Base-by-base conservation (phyloP, 352 stramenopile species). In the Phytophthora foliorum region DNA sequence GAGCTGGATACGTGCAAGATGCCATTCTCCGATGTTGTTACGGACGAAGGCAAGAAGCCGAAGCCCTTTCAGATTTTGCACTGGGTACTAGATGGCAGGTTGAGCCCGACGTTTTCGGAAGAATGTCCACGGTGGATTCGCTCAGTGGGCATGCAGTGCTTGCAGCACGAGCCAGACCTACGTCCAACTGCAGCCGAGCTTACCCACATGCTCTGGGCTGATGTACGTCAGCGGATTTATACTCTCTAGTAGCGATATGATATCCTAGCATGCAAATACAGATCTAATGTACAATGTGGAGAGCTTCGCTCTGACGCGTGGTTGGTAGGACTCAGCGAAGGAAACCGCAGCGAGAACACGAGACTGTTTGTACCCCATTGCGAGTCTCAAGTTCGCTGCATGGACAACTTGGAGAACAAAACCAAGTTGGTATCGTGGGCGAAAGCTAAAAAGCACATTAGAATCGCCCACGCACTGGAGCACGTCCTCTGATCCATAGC, bases 41-140 rank as follows among this genome's bases (percentile, higher is more conserved):
- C 69, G 14, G 34, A 36, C 2, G 58, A 73, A 31, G 65, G 65
- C 29, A 74, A 69, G 53, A 74, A 69, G 36, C 52, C 59, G 13
- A 74, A 69, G 22, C 52, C 66, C 17, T 75, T 83, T 56, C 77
- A 86, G 57, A 73, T 84, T 19, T 67, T 86, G 34, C 72, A 76
- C 42, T 71, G 63, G 50, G 70, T 86, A 38, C 76, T 86, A 36
- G 69, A 72, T 13, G 78, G 77, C 10, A 69, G 32, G 5, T 57
- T 89, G 49, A 69, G 75, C n/a, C 80, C 80, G 24, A 58, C 34
- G 1, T 89, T 89, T 51, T 75, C 42, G 2, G 55, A 65, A 5
- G 32, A 71, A 2, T 92, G 82, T 55, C 82, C 84, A 17, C 31
- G 46, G 2, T 66, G 55, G n/a, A 80, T 88, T 41, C 66, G 56